Percentiles rank a stretch among this genome's conserved stretches.
phyloP scores from a whole-genome alignment of 164 flowering plant species.

The Liquidambar formosana region DNA sequence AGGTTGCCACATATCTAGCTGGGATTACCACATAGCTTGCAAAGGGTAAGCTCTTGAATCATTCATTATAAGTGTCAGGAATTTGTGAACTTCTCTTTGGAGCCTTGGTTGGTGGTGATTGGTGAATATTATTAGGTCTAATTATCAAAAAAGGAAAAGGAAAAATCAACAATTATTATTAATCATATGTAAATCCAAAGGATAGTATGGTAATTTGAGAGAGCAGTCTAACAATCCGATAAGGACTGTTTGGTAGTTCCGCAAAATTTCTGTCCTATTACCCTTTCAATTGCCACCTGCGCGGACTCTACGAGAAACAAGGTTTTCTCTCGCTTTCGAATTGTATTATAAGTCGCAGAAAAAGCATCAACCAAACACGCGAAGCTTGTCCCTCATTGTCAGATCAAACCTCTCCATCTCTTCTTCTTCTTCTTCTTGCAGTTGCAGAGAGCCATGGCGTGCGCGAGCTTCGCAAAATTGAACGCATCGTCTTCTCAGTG shows the following conservation, averaged over 20 bases:
- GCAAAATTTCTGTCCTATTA: constrained; percentile 13
- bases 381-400: too few relatives aligned
- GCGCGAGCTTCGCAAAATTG: constrained; percentile 52
- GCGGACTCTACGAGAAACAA: constrained; percentile 26
- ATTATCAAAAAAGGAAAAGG: too few relatives aligned
- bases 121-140: too few relatives aligned
- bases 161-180: too few relatives aligned
- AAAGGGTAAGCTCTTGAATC: too few relatives aligned
- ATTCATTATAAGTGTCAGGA: too few relatives aligned
- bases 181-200: background rate
- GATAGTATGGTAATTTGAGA: background rate
- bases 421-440: background rate
- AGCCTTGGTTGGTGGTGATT: too few relatives aligned
- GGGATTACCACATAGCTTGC: too few relatives aligned
- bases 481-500: constrained; percentile 61
- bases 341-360: background rate
- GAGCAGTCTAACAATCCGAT: background rate
- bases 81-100: too few relatives aligned
- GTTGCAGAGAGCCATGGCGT: constrained; percentile 45
- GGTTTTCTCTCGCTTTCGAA: background rate
- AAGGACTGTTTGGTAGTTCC: constrained; percentile 19
- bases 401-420: background rate
- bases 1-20: too few relatives aligned
- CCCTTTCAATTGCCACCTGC: background rate
- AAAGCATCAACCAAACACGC: background rate